Base-by-base conservation (phyloP, 805 yeast genomes). In the Cyberlindnera euphorbiiphila region DNA sequence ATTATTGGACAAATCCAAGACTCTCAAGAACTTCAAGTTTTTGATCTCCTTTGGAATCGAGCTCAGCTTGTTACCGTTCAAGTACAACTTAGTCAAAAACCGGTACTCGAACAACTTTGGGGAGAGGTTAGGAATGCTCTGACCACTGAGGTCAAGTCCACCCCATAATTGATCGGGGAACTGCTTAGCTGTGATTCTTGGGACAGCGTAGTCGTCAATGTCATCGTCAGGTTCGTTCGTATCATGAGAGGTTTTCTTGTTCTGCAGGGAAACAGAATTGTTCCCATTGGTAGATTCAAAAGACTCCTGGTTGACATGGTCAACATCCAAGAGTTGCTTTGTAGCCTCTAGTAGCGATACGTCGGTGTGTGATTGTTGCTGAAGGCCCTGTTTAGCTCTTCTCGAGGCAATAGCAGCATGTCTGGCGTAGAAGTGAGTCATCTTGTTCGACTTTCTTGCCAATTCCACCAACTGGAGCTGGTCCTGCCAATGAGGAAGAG, bases 141-240 rank as follows among this genome's bases (percentile, higher is more conserved):
- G 95, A 42, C 96, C 96, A 47, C 94, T 79, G 47, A 91, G 68
- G 64, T 93, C 99, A 47, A 93, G 67, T 6, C 89, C 91, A 37
- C 94, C 84, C 99, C 99, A 93, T 56, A 85, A 72, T 64, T 89
- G 97, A 42, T 80, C 81, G 25, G 83, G 78, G 43, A 49, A 53
- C 31, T 59, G 51, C 53, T 61, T 32, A 38, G 54, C 71, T 69
- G 79, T 70, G 64, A 78, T 72, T 59, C 83, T 65, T 57, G 79
- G 78, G 51, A 76, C 80, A 54, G 79, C 82, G 51, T 81, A 85
- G 46, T 79, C 85, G 42, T 70, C 74, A 41, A 43, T 41, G 34
- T 55, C 57, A 29, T 50, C 53, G 28, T 49, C 49, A 23, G 39
- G 42, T 27, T 50, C 46, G 37, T 66, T 68, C 18, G 60, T 59